Evolutionary conservation across 257 asterid species (phyloP).

Genomic region (Penstemon barbatus): DNA sequence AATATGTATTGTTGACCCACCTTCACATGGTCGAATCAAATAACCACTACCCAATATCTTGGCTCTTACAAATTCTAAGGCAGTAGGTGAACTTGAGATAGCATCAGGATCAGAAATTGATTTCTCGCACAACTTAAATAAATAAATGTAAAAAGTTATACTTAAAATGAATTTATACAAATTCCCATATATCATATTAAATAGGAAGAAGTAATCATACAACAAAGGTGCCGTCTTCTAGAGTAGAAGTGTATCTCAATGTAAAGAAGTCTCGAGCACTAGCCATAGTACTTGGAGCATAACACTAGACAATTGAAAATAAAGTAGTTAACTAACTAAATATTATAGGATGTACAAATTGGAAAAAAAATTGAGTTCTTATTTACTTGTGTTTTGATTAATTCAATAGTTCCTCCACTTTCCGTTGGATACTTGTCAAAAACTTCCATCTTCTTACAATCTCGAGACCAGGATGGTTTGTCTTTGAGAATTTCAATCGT

Average conservation of each 20-base stretch:
- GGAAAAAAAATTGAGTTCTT: background rate
- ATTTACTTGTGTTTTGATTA: constrained; percentile 21
- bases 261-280: constrained; percentile 36
- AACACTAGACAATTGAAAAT: constrained; percentile 11
- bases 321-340: background rate
- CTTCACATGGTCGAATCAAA: constrained; percentile 25
- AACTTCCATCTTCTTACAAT: too few relatives aligned
- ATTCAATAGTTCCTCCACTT: too few relatives aligned
- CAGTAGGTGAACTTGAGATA: constrained; percentile 20
- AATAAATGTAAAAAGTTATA: background rate
- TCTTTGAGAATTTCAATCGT: too few relatives aligned
- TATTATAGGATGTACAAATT: too few relatives aligned
- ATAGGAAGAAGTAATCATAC: constrained; percentile 7
- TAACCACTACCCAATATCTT: constrained; percentile 34
- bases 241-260: constrained; percentile 1
- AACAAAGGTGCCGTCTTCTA: constrained; percentile 32
- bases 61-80: constrained; percentile 28
- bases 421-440: too few relatives aligned
- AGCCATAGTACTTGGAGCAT: constrained; percentile 31
- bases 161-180: too few relatives aligned
- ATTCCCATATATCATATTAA: too few relatives aligned
- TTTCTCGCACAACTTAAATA: constrained; percentile 31
- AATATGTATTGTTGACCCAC: constrained; percentile 23
- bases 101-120: constrained; percentile 22
- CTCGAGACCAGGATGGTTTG: too few relatives aligned